These are phyloP conservation scores for Oehlia diaphana DNA, from an alignment of 192 early-diverging fungal species.

Conservation along the genomic window DNA sequence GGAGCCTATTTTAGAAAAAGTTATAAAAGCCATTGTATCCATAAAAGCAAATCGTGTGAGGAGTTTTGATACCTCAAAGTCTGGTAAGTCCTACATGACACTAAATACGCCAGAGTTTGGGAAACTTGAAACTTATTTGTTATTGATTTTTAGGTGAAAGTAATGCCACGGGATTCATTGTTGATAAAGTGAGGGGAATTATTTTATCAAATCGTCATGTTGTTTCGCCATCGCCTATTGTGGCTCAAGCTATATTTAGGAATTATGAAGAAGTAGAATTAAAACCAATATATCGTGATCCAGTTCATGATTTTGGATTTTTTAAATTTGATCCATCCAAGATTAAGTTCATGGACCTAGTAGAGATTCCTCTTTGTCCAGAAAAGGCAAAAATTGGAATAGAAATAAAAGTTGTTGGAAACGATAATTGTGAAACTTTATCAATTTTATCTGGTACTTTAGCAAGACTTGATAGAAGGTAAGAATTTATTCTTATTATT, in stretches of 20 bases:
- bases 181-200: slow-evolving; percentile 74
- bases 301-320: slow-evolving; percentile 85
- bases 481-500: background rate
- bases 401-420: slow-evolving; percentile 76
- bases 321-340: slow-evolving; percentile 69
- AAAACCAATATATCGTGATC: slow-evolving; percentile 74
- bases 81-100: slow-evolving; percentile 47
- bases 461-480: slow-evolving; percentile 68
- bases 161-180: slow-evolving; percentile 73
- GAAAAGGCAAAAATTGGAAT: slow-evolving; percentile 71
- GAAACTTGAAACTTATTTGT: too few species aligned
- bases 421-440: slow-evolving; percentile 78
- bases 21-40: slow-evolving; percentile 75
- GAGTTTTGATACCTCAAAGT: slow-evolving; percentile 75
- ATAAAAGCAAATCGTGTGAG: slow-evolving; percentile 76
- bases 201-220: slow-evolving; percentile 81
- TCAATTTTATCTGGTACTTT: slow-evolving; percentile 74
- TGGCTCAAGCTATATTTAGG: slow-evolving; percentile 68
- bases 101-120: too few species aligned
- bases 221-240: slow-evolving; percentile 69
- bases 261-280: slow-evolving; percentile 77
- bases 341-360: slow-evolving; percentile 68
- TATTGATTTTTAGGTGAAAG: slow-evolving; percentile 39
- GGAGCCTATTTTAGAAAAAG: slow-evolving; percentile 69
- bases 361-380: slow-evolving; percentile 67